Conservation (phyloP, 2,329 filamentous ascomycete genomes). For the Pseudogymnoascus sp. region DNA sequence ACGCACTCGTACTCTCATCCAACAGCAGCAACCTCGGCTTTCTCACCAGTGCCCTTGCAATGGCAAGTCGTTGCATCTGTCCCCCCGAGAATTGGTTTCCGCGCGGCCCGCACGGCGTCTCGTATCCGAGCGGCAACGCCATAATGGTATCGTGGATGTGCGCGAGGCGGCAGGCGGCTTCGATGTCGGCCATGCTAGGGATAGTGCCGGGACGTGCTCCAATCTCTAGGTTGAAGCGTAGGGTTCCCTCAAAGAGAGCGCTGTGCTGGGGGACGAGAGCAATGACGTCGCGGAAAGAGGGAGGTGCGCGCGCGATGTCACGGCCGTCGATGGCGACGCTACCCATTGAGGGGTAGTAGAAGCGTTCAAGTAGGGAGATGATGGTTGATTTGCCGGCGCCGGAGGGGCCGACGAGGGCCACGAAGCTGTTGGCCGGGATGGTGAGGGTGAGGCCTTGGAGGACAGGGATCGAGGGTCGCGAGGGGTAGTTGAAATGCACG, state of each 20-base stretch:
- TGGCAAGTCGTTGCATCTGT: conserved; percentile 70
- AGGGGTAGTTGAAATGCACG: conserved; percentile 58
- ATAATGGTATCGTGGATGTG: conserved; percentile 64
- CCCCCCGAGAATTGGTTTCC: conserved; percentile 70
- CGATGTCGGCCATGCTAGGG: conserved; percentile 53
- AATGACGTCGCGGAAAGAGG: conserved; percentile 40
- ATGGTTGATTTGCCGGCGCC: conserved; percentile 62
- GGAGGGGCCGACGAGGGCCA: conserved; percentile 57
- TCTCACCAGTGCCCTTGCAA: conserved; percentile 68
- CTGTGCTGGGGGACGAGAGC: conserved; percentile 51
- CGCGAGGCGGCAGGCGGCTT: conserved; percentile 58
- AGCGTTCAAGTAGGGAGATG: conserved; percentile 47
- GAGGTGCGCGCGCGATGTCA: conserved; percentile 38
- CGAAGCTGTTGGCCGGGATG: conserved; percentile 52
- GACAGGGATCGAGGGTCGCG: conserved; percentile 50
- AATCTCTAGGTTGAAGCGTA: conserved; percentile 49
- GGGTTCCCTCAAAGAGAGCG: conserved; percentile 47
- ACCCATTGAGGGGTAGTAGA: conserved; percentile 38
- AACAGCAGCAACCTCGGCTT: conserved; percentile 66
- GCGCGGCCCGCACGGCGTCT: conserved; percentile 63
- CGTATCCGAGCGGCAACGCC: conserved; percentile 55
- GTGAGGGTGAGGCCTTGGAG: conserved; percentile 51
- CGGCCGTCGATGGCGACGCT: conserved; percentile 27
- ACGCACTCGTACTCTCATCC: conserved; percentile 73
- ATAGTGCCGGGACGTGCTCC: conserved; percentile 47